These are phyloP conservation scores for Knufia fluminis DNA, from an alignment of 2,329 filamentous ascomycete genomes.

Conservation along the genomic window DNA sequence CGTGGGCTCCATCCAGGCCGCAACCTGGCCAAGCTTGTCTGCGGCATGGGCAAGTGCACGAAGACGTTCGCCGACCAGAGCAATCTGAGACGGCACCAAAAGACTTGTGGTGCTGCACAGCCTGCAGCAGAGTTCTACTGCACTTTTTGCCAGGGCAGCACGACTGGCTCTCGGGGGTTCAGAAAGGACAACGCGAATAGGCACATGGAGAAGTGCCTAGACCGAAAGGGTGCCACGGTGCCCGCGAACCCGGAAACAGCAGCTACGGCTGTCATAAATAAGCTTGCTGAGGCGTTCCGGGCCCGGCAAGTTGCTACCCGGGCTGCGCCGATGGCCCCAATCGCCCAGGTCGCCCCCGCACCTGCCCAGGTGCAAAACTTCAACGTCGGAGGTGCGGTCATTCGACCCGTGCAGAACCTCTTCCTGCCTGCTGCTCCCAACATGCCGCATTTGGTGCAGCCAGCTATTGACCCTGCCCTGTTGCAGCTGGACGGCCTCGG, in stretches of 20 bases:
- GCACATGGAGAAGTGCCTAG: neutral
- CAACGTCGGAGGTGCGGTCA: too few species aligned
- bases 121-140: neutral
- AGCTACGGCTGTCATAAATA: too few species aligned
- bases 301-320: too few species aligned
- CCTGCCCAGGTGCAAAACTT: too few species aligned
- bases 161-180: neutral
- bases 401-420: too few species aligned
- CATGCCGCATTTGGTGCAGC: neutral
- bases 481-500: too few species aligned
- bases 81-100: neutral
- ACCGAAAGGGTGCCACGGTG: neutral
- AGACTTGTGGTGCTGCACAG: too few species aligned
- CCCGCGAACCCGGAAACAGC: too few species aligned
- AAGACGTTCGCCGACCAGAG: conserved; percentile 8
- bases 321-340: too few species aligned
- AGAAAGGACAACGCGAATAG: neutral
- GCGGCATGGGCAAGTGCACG: neutral
- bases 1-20: neutral
- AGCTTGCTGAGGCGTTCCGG: too few species aligned
- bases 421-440: neutral
- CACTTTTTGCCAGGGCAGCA: neutral
- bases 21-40: too few species aligned
- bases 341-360: too few species aligned
- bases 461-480: neutral